These are phyloP conservation scores for Trichosporon asahii DNA, from an alignment of 1,284 basidiomycete genomes.

Conservation along the genomic window DNA sequence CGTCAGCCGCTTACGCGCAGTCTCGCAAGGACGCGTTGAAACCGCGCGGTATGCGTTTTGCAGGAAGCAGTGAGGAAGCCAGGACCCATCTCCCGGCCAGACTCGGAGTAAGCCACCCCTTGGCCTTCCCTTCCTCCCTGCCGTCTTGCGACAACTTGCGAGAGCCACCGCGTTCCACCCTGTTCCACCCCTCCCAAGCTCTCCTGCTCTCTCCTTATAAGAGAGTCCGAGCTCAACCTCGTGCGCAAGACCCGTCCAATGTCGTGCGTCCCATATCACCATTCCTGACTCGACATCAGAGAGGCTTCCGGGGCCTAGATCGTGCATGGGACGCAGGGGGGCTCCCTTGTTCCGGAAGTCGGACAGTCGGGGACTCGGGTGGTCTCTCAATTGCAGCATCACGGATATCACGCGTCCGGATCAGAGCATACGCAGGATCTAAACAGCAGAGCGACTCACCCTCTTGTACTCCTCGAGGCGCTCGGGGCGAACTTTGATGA, in stretches of 20 bases:
- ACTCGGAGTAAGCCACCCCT: slow-evolving; percentile 3
- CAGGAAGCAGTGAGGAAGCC: background rate
- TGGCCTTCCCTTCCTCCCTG: background rate
- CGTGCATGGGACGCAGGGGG: background rate
- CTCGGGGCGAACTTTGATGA: slow-evolving; percentile 69
- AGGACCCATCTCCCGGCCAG: background rate
- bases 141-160: background rate
- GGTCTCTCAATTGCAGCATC: background rate
- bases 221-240: background rate
- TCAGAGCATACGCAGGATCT: too few relatives aligned
- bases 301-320: background rate
- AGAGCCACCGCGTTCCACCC: background rate
- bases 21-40: background rate
- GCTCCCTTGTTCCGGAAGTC: background rate
- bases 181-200: background rate
- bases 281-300: background rate
- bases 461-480: slow-evolving; percentile 64
- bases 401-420: background rate
- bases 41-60: background rate
- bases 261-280: background rate
- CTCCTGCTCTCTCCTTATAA: background rate
- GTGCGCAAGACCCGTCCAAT: background rate
- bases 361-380: background rate
- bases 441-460: slow-evolving; percentile 28
- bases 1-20: background rate